A percentile compares a stretch with the other conserved stretches of the same genome.
Evolutionary conservation across 2,329 filamentous ascomycete genomes (phyloP).

Genomic region (Trichoderma citrinoviride): DNA sequence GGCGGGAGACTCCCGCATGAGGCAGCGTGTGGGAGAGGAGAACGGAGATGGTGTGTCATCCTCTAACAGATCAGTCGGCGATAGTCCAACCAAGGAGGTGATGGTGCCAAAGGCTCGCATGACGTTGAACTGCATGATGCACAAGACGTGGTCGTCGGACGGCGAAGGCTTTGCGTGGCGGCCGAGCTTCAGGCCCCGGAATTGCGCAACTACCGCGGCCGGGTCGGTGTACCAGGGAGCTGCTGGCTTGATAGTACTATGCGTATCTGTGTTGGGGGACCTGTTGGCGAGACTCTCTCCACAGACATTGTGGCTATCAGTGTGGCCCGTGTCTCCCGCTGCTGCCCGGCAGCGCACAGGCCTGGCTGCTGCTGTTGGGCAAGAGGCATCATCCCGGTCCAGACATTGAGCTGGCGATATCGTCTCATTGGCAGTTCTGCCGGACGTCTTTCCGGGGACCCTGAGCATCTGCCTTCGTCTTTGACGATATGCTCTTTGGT

Average conservation of each 20-base stretch:
- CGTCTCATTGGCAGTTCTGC: neutral
- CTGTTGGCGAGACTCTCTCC: neutral
- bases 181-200: neutral
- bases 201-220: neutral
- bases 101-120: slow-evolving; percentile 9
- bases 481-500: slow-evolving; percentile 10
- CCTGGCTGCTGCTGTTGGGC: neutral
- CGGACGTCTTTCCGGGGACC: no score
- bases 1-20: neutral
- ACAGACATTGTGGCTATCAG: neutral
- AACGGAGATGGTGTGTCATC: neutral
- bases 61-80: neutral
- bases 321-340: neutral
- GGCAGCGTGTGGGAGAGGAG: neutral
- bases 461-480: neutral
- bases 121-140: slow-evolving; percentile 2
- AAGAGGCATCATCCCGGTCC: neutral
- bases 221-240: slow-evolving; percentile 7
- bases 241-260: neutral
- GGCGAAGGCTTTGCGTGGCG: neutral
- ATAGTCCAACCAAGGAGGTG: neutral
- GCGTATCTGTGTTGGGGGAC: neutral
- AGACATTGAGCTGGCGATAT: neutral
- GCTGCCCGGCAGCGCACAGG: no score
- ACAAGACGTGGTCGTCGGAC: neutral